phyloP scores from a whole-genome alignment of 257 asterid species.

The Solanum pimpinellifolium region DNA sequence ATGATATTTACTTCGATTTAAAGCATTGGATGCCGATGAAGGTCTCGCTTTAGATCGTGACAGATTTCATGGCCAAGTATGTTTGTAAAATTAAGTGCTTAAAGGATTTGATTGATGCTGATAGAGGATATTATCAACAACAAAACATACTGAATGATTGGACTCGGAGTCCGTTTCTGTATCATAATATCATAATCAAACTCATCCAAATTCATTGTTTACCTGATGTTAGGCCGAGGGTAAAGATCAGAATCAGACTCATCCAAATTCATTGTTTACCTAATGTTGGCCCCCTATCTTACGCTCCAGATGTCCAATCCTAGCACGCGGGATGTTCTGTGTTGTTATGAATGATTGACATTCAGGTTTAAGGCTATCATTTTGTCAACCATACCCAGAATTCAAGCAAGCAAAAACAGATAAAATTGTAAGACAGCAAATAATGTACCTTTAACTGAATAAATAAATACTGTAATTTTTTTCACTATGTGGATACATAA shows the following conservation, averaged over 20 bases:
- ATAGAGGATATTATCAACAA: not conserved
- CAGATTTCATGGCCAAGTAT: not conserved
- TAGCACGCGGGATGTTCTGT: not conserved
- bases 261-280: not conserved
- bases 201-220: not conserved
- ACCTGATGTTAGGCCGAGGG: no score
- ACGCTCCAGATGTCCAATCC: not conserved
- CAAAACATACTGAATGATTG: not conserved
- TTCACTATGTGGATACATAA: not conserved
- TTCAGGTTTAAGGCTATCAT: not conserved
- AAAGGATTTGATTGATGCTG: not conserved
- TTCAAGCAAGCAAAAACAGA: not conserved
- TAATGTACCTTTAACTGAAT: not conserved
- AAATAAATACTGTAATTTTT: not conserved
- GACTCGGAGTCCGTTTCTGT: not conserved
- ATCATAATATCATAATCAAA: not conserved
- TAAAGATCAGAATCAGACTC: no score
- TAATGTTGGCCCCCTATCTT: not conserved
- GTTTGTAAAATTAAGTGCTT: not conserved
- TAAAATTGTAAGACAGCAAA: not conserved
- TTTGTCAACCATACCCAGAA: not conserved
- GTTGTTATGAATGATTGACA: not conserved
- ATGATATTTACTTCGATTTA: no score
- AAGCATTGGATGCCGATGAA: no score
- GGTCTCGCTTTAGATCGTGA: not conserved